These are phyloP conservation scores for Ilex paraguariensis DNA, from an alignment of 305 asterid genomes.

Conservation along the genomic window DNA sequence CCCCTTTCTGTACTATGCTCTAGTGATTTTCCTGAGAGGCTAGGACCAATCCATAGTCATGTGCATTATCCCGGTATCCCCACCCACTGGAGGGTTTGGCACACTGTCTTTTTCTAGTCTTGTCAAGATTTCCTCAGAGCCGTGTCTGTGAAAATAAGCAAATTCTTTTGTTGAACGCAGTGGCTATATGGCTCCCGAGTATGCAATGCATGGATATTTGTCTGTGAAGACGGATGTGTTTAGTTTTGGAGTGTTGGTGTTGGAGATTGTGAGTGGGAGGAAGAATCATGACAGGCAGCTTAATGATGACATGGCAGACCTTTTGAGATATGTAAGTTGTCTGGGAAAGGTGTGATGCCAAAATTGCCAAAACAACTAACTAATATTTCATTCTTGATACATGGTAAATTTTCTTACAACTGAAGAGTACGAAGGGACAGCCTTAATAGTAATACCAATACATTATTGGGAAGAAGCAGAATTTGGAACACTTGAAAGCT, in stretches of 20 bases:
- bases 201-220: conserved; percentile 68
- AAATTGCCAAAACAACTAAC: too few species aligned
- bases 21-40: background rate
- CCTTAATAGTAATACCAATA: too few species aligned
- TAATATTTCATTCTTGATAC: too few species aligned
- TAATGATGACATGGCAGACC: conserved; percentile 53
- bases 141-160: background rate
- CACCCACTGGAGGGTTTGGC: too few species aligned
- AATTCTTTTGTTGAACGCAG: conserved; percentile 31
- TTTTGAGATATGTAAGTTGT: conserved; percentile 62
- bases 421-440: too few species aligned
- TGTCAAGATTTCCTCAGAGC: conserved; percentile 3
- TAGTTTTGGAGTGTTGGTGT: conserved; percentile 65
- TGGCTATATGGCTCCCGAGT: conserved; percentile 92
- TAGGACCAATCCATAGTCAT: background rate
- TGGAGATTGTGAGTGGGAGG: conserved; percentile 83
- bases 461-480: too few species aligned
- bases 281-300: conserved; percentile 46
- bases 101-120: conserved; percentile 1
- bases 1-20: conserved; percentile 6
- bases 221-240: conserved; percentile 83
- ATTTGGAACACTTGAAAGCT: too few species aligned
- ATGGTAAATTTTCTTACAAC: too few species aligned
- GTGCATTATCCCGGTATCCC: too few species aligned
- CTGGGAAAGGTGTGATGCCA: too few species aligned